Evolutionary conservation across 2,329 filamentous ascomycete species (phyloP), one percentile per base, ranked within the genome.

Genomic region (Alternaria sp.): DNA sequence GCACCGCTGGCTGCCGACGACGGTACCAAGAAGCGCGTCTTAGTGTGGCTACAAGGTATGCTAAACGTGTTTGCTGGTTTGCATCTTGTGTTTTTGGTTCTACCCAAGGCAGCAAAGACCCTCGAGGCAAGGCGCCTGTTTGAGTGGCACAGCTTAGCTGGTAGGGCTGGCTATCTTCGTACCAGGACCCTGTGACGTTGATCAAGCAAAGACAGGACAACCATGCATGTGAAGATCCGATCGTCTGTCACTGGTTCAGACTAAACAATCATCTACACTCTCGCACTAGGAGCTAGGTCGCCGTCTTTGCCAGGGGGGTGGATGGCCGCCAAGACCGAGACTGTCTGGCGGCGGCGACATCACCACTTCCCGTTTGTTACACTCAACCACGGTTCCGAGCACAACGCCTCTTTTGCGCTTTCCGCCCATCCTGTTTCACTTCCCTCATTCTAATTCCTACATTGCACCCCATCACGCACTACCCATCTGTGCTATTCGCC

Each of bases 281-380:
- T 24, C 24, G 36, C 49, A 38, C 49, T 41, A 51, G n/a, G 38
- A 43, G 18, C 51, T 42, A 41, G 36, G 36, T 34, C 18, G 34
- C 20, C 46, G 55, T 58, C 46, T 54, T 44, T 58, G 59, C 59
- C 59, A 49, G 59, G 43, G 20, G 57, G 22, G 22, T 51, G 51
- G 39, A 12, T 18, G 20, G 16, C 20, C 38, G 46, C 58, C 54
- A 61, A 61, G 55, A 61, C 55, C 34, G 32, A 32, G 32, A 11
- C 16, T 34, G 24, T 47, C 30, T 34, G 36, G 28, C 18, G 47
- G 44, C 57, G 49, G 53, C 53, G 57, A 57, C 61, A 51, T 58
- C 39, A 59, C 52, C 42, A 61, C 55, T 52, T 57, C 61, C 42
- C 42, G 44, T 30, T 16, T 24, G 24, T 38, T 49, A n/a, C 46